Percentiles rank a stretch among this genome's conserved stretches.
Evolutionary conservation across 768 basidiomycete species (phyloP).

Genomic region (Boletellus emodensis): DNA sequence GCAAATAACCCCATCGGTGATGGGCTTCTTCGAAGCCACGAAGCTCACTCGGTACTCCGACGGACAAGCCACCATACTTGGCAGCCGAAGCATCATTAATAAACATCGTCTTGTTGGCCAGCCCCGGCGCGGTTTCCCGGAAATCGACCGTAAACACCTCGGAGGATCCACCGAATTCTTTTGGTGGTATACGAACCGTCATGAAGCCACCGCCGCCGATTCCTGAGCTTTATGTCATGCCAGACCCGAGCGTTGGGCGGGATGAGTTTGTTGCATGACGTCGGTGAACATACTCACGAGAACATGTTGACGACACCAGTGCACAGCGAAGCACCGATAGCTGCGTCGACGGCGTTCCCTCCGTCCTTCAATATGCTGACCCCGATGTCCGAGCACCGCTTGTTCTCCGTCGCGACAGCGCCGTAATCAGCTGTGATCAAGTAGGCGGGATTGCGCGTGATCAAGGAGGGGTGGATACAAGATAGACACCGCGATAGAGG

Average conservation of each 20-base stretch:
- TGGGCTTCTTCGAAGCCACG: constrained; percentile 84
- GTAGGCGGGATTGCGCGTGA: constrained; percentile 49
- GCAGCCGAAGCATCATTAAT: constrained; percentile 47
- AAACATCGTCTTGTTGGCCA: constrained; percentile 79
- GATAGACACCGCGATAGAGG: not conserved
- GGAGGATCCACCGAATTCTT: constrained; percentile 38
- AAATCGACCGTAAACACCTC: constrained; percentile 79
- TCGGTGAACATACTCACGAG: constrained; percentile 48
- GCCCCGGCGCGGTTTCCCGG: constrained; percentile 78
- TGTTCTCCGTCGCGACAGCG: constrained; percentile 88
- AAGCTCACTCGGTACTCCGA: constrained; percentile 91
- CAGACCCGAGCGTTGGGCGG: constrained; percentile 3
- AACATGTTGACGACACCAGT: constrained; percentile 86
- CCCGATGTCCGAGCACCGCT: constrained; percentile 81
- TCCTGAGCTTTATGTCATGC: constrained; percentile 50
- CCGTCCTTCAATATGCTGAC: constrained; percentile 72
- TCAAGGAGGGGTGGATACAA: not conserved
- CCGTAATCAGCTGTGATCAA: constrained; percentile 64
- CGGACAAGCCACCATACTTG: constrained; percentile 72
- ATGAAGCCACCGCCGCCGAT: constrained; percentile 90
- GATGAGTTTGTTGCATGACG: not conserved
- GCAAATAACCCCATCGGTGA: constrained; percentile 72
- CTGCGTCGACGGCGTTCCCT: constrained; percentile 90
- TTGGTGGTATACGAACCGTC: constrained; percentile 72
- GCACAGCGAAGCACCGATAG: constrained; percentile 76